These are phyloP conservation scores for Aspergillus hancockii DNA, from an alignment of 495 filamentous ascomycete species.

Conservation along the genomic window DNA sequence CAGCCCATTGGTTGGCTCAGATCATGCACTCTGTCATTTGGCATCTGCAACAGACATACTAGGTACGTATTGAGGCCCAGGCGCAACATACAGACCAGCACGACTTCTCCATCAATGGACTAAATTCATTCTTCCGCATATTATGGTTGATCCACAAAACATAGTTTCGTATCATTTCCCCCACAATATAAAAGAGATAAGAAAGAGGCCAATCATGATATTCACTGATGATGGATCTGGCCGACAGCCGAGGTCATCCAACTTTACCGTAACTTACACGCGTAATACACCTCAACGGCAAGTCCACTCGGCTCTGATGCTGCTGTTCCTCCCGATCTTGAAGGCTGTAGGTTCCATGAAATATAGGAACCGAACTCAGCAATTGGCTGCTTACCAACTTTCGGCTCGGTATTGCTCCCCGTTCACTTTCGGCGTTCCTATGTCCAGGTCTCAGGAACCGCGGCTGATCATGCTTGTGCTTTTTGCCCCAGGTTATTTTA, in stretches of 20 bases:
- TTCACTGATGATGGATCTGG: neutral
- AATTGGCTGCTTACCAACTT: neutral
- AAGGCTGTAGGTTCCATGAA: neutral
- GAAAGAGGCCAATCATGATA: neutral
- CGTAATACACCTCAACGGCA: slow-evolving; percentile 25
- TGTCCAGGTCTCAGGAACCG: neutral
- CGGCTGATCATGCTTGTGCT: slow-evolving; percentile 1
- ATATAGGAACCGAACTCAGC: too few relatives aligned
- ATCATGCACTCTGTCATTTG: too few relatives aligned
- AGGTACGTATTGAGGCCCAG: too few relatives aligned
- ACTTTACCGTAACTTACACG: slow-evolving; percentile 37
- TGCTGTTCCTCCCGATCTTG: too few relatives aligned
- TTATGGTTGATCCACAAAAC: neutral
- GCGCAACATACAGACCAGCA: too few relatives aligned
- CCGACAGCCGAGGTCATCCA: slow-evolving; percentile 30
- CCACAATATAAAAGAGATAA: neutral
- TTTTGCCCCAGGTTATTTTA: neutral
- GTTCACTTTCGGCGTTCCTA: neutral
- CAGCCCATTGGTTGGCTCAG: too few relatives aligned
- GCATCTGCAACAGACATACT: too few relatives aligned
- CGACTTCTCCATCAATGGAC: too few relatives aligned
- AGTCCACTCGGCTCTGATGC: slow-evolving; percentile 25
- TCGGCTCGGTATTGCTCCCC: slow-evolving; percentile 7
- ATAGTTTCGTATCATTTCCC: neutral
- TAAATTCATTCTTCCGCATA: too few relatives aligned